Percentiles rank a stretch among this genome's conserved stretches.
These are phyloP conservation scores for Coniochaeta prunicola DNA, from an alignment of 2,329 filamentous ascomycete genomes.

Conservation along the genomic window DNA sequence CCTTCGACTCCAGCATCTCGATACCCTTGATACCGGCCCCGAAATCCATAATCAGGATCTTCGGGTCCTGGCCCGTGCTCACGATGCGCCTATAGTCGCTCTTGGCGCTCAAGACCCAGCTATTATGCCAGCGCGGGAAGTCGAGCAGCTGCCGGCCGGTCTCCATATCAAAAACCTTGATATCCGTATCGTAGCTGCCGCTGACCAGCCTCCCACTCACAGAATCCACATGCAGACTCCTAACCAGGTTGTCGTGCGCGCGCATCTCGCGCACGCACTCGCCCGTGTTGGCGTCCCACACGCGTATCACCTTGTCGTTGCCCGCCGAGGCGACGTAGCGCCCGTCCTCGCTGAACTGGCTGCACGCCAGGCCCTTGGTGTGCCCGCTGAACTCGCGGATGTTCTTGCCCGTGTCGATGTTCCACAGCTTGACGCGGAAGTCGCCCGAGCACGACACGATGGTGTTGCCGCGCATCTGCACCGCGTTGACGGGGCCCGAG, in stretches of 20 bases:
- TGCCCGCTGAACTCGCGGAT: slow-evolving; percentile 87
- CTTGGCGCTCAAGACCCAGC: slow-evolving; percentile 95
- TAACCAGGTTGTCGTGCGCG: slow-evolving; percentile 80
- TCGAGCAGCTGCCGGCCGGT: slow-evolving; percentile 71
- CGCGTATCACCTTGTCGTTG: slow-evolving; percentile 91
- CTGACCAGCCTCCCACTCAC: slow-evolving; percentile 80
- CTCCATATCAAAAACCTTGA: slow-evolving; percentile 88
- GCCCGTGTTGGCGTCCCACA: slow-evolving; percentile 90
- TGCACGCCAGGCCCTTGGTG: slow-evolving; percentile 89
- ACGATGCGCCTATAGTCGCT: slow-evolving; percentile 93
- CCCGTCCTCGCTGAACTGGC: slow-evolving; percentile 94
- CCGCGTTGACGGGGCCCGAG: slow-evolving; percentile 87
- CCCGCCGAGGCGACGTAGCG: slow-evolving; percentile 88
- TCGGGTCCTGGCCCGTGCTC: slow-evolving; percentile 87
- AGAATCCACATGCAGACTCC: slow-evolving; percentile 84
- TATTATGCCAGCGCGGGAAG: slow-evolving; percentile 91
- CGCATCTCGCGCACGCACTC: slow-evolving; percentile 72
- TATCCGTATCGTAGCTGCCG: slow-evolving; percentile 89
- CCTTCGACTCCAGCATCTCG: slow-evolving; percentile 46
- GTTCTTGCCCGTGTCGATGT: slow-evolving; percentile 78
- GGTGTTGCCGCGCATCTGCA: slow-evolving; percentile 87
- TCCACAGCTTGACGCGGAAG: slow-evolving; percentile 91
- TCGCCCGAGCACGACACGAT: slow-evolving; percentile 93
- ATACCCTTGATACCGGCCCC: slow-evolving; percentile 54
- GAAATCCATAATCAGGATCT: slow-evolving; percentile 92